Evolutionary conservation across 192 early-diverging fungal genomes (phyloP).

Genomic region (Backusella parvicylindrica): DNA sequence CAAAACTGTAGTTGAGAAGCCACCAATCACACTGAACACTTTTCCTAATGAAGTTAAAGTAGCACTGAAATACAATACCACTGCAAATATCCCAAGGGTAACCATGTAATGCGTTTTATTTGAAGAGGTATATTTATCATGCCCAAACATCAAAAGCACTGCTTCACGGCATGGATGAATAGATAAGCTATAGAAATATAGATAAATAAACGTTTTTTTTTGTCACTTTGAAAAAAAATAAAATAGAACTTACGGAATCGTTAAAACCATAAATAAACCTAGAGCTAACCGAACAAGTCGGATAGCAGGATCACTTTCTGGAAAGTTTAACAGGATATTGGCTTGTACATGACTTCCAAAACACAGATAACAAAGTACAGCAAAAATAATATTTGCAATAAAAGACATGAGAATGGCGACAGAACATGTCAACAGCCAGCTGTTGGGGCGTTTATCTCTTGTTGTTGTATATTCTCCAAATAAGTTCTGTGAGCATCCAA

Average conservation of each 20-base stretch:
- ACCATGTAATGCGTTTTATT: slow-evolving; percentile 34
- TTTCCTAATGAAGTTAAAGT: slow-evolving; percentile 38
- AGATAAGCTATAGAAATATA: slow-evolving; percentile 4
- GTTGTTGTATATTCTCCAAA: slow-evolving; percentile 51
- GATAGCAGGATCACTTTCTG: slow-evolving; percentile 46
- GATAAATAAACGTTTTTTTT: background rate
- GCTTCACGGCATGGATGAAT: slow-evolving; percentile 47
- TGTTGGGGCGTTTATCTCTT: slow-evolving; percentile 32
- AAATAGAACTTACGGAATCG: slow-evolving; percentile 38
- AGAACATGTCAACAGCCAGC: slow-evolving; percentile 44
- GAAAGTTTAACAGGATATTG: slow-evolving; percentile 67
- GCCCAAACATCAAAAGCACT: slow-evolving; percentile 37
- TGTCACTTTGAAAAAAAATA: background rate
- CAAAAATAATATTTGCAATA: slow-evolving; percentile 55
- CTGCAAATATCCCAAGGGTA: slow-evolving; percentile 30
- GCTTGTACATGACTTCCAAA: slow-evolving; percentile 59
- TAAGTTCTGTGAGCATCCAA: slow-evolving; percentile 56
- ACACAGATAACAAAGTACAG: slow-evolving; percentile 52
- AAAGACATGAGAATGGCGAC: slow-evolving; percentile 46
- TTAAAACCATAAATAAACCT: slow-evolving; percentile 59
- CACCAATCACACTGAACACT: slow-evolving; percentile 44
- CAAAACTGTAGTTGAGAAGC: slow-evolving; percentile 40
- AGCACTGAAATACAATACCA: slow-evolving; percentile 38
- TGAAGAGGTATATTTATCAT: slow-evolving; percentile 24
- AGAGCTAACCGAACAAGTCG: slow-evolving; percentile 55